Base-by-base conservation (phyloP, 352 stramenopile genomes). In the Phytophthora constricta region DNA sequence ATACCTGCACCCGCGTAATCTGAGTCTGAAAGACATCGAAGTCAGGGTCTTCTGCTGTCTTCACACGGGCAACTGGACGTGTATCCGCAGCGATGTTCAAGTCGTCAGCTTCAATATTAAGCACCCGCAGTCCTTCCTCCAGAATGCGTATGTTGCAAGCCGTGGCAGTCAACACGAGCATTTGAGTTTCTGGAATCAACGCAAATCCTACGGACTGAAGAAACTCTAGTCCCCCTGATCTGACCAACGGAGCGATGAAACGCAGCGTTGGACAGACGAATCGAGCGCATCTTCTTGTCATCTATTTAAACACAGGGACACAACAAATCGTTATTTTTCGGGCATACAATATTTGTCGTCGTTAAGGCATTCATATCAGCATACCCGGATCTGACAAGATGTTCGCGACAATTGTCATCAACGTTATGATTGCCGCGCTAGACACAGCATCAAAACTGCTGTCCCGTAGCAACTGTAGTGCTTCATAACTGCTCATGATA, bases 321-420 rank as follows among this genome's bases (percentile, higher is more conserved):
- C 0, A n/a, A n/a, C n/a, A n/a, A 48, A 63, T 23, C 27, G 51
- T 37, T 7, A n/a, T n/a, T 22, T 42, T 55, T 47, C 47, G 9
- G 20, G 26, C 14, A 7, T 13, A 31, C 31, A 16, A 58, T 10
- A 37, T 22, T 13, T 53, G 31, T 13, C 20, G 8, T 17, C 5
- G 37, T 27, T 51, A 47, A 19, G 9, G 37, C 4, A 49, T 16
- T 25, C 19, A 47, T 27, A 25, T 19, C 19, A 49, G 7, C 25
- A 37, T 74, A 95, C 89, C 87, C 78, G 80, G 84, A 50, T 92
- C 72, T 9, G 87, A 96, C 20, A 96, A 65, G 22, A 96, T 73
- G 55, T 96, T 96, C 11, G 85, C 83, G 47, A 96, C 67, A 55
- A 96, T 94, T 70, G 93, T 96, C 82, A 95, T 88, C 31, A 97